Base-by-base conservation (phyloP, 345 rosid species). In the Populus simonii region DNA sequence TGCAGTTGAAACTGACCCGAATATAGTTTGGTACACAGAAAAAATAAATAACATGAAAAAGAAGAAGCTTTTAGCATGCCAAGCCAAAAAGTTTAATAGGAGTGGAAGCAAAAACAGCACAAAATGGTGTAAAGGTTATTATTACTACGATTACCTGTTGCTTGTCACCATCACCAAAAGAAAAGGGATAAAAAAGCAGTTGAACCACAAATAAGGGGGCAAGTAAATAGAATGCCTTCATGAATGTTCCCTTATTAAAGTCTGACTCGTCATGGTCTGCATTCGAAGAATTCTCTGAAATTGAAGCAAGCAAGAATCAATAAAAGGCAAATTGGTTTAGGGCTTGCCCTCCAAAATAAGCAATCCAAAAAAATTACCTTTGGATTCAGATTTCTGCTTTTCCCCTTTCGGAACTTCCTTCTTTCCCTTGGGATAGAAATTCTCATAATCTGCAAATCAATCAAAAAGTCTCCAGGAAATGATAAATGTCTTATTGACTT, bases 341-440 rank as follows among this genome's bases (percentile, higher is more conserved):
- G 61, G 61, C 23, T 55, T 17, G 20, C 17, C 25, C 23, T 22
- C 22, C 61, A 22, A 65, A 12, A 29, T 29, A 43, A 72, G 36
- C 25, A 72, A 23, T 25, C 18, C 7, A 7, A 39, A 6, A 10
- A 33, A 61, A 7, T 72, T 70, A 90, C 99, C 97, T 91, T 91
- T 94, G 59, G 94, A 88, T 7, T 91, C 94, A 1, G 98, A 90
- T 81, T 96, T 91, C 79, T 91, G 94, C 51, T 86, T 94, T 70
- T 88, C 80, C 79, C 84, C 90, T 86, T 93, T 91, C 0, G 98
- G 95, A 47, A 75, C 79, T 86, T 91, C 94, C 88, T 96, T 93
- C 85, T 88, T 88, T 55, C 85, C 98, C 87, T 96, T 92, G 0
- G 97, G 98, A 70, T 82, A 89, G 79, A 88, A 96, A 63, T 89